Evolutionary conservation across 257 asterid species (phyloP), one percentile per base, ranked within the genome.

Genomic region (Hygrophila difformis): DNA sequence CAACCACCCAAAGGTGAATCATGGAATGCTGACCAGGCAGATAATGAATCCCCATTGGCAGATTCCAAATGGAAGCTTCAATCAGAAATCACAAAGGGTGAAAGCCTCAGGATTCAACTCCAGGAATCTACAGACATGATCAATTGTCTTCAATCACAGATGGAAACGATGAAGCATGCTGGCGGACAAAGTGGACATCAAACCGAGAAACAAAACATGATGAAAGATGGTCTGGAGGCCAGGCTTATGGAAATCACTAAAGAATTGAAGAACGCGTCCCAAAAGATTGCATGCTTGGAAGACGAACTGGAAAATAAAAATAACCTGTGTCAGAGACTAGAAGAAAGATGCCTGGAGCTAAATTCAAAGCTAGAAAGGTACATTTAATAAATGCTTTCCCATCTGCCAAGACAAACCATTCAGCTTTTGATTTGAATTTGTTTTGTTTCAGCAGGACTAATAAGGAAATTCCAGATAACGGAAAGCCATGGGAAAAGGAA

Each of bases 361-460:
- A 68, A 71, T 60, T 59, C 29, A 43, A 74, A 71, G 55, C 66
- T 53, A 53, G 51, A 73, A 53, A 79, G 91, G 94, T 87, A 69
- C 19, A 39, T 20, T 33, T 51, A 49, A 12, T 6, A 19, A n/a
- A 1, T 37, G 12, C 29, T 36, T 54, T 55, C 51, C 12, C 37
- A 19, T 68, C 42, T 12, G 47, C 33, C 19, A 20, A 20, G 33
- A 39, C 18, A 24, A 15, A 22, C 12, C 11, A 38, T 23, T 16
- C 24, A 21, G 44, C 18, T 28, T 23, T 22, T 13, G 38, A 40
- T 23, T 56, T 59, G 35, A 72, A 49, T n/a, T 43, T 47, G n/a
- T 47, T 0, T 33, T 22, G 45, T 64, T 63, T 74, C 85, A 75
- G 93, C 62, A 60, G 45, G 49, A n/a, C 56, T 24, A 47, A 62